Evolutionary conservation across 2,329 filamentous ascomycete species (phyloP).

Genomic region (Monosporascus sp.): DNA sequence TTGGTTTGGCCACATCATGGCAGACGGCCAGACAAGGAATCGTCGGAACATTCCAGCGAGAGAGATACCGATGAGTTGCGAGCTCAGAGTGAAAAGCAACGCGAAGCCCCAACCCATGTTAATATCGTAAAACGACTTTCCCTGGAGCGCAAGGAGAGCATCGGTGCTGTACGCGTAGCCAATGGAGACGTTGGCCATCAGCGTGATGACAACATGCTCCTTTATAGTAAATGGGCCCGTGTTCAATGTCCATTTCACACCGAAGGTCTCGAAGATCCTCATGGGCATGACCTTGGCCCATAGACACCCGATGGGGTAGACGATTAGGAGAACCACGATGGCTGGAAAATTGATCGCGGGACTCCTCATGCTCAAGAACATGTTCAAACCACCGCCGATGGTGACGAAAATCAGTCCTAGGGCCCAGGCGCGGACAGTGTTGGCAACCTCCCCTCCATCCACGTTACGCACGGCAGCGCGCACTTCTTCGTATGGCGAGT

Average conservation of each 20-base stretch:
- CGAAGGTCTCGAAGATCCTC: constrained; percentile 36
- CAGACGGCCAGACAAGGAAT: constrained; percentile 43
- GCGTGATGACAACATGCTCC: constrained; percentile 39
- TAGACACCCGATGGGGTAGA: constrained; percentile 38
- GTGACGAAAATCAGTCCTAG: constrained; percentile 40
- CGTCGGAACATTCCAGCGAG: constrained; percentile 44
- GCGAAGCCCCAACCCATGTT: constrained; percentile 45
- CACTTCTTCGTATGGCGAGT: constrained; percentile 35
- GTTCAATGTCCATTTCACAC: constrained; percentile 38
- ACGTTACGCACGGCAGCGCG: constrained; percentile 40
- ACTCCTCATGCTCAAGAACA: constrained; percentile 31
- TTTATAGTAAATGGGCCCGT: constrained; percentile 41
- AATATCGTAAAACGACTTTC: constrained; percentile 36
- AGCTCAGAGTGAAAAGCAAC: constrained; percentile 43
- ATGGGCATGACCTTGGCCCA: constrained; percentile 39
- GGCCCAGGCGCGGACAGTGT: constrained; percentile 40
- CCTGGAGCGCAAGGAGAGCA: constrained; percentile 34
- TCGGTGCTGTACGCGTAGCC: constrained; percentile 36
- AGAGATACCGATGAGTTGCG: constrained; percentile 49
- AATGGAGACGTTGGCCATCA: constrained; percentile 39
- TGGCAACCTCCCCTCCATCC: constrained; percentile 38
- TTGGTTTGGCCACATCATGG: constrained; percentile 47
- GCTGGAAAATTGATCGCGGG: constrained; percentile 32
- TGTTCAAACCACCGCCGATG: constrained; percentile 34
- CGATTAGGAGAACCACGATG: constrained; percentile 35